These are phyloP conservation scores for Acacia concinna DNA, from an alignment of 331 rosid species.

Conservation along the genomic window DNA sequence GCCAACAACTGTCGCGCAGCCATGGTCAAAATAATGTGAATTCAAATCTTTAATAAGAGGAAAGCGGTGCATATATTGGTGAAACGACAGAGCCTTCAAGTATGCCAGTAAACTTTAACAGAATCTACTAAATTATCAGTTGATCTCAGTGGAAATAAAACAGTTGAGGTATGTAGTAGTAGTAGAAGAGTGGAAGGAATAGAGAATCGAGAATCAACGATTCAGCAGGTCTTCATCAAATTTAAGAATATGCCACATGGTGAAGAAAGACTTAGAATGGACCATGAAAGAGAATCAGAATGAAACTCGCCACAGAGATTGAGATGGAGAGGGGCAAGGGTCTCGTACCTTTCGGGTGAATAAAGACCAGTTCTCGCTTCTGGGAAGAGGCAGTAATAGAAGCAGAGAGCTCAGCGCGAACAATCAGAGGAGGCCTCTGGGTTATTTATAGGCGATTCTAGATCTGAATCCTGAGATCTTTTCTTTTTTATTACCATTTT, in stretches of 20 bases:
- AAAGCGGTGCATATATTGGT: neutral
- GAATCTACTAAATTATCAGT: slow-evolving; percentile 21
- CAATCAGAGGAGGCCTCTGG: neutral
- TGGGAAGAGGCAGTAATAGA: neutral
- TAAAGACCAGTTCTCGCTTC: slow-evolving; percentile 29
- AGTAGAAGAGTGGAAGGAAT: neutral
- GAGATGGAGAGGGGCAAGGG: neutral
- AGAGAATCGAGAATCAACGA: neutral
- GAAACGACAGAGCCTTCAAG: neutral
- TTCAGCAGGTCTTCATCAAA: neutral
- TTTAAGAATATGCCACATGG: neutral
- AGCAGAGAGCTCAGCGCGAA: slow-evolving; percentile 33
- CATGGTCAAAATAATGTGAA: neutral
- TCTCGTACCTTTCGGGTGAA: slow-evolving; percentile 9
- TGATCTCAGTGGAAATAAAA: neutral
- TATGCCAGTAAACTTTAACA: neutral
- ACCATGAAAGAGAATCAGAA: neutral
- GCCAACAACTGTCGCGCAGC: neutral
- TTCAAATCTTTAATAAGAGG: neutral
- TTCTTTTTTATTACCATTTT: neutral
- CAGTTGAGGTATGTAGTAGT: neutral
- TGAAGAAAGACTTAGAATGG: neutral
- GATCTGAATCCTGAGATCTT: neutral
- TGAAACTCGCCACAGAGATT: slow-evolving; percentile 17
- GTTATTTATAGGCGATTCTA: slow-evolving; percentile 33